Evolutionary conservation across 768 basidiomycete genomes (phyloP), one percentile per base, ranked within the genome.

Genomic region (Agaricus bisporus): DNA sequence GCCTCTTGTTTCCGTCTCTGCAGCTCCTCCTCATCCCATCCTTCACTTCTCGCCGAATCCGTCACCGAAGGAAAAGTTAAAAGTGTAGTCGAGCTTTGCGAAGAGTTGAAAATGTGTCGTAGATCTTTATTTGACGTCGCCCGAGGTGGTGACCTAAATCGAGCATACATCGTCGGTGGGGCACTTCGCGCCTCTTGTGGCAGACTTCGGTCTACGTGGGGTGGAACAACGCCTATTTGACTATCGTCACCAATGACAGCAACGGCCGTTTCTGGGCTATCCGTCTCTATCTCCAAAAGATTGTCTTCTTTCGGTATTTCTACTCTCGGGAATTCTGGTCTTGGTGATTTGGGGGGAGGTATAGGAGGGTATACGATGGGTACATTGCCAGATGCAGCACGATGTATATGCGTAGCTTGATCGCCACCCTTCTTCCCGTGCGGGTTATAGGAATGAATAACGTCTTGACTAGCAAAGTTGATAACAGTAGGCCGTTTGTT

Each of bases 381-480:
- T 11, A 64, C 51, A 15, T 67, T 67, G 9, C 73, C 63, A 20
- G 69, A 63, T 17, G 76, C 73, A 17, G 67, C 66, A 17, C 80
- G 70, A 53, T 74, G 78, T 52, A 79, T 76, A 54, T 83, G 82
- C 22, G 67, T 73, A 29, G 76, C 72, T 43, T 69, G 60, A 22
- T 73, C 66, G 20, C 70, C 69, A 6, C 76, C 76, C 15, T 68
- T 72, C 6, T 68, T 72, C 6, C 84, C 83, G 11, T 82, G 76
- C 4, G 78, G 72, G 12, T 76, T 79, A 63, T 92, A 92, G 51
- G 81, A 80, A 64, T 92, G 88, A 41, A 90, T 81, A 11, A 90
- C 62, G 54, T 91, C 88, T 61, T 86, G 73, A 28, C 73, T 73
- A 41, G 80, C 86, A 59, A 92, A 93, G 64, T 90, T 91, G 77